Evolutionary conservation across 495 filamentous ascomycete species (phyloP).

Genomic region (Thozetella sp.): DNA sequence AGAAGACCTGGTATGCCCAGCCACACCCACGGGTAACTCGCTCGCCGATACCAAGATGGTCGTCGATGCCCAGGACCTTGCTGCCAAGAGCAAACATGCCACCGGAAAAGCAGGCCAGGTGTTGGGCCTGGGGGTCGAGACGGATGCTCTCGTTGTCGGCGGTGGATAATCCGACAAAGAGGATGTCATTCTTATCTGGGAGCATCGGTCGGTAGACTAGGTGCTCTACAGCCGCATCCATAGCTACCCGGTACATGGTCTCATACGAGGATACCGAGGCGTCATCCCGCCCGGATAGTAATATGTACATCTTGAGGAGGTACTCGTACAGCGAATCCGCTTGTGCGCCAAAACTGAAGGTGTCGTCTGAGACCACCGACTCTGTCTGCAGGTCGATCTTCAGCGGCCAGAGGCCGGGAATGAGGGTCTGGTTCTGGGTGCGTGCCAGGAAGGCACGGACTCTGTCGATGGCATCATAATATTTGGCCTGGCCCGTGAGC

Average conservation of each 20-base stretch:
- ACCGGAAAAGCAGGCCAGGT: slow-evolving; percentile 73
- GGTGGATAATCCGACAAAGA: slow-evolving; percentile 53
- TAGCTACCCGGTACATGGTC: slow-evolving; percentile 49
- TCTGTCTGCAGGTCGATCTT: slow-evolving; percentile 31
- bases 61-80: slow-evolving; percentile 67
- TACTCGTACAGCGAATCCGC: slow-evolving; percentile 91
- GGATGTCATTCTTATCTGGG: slow-evolving; percentile 60
- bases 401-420: slow-evolving; percentile 63
- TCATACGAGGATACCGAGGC: too few species aligned
- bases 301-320: slow-evolving; percentile 66
- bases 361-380: slow-evolving; percentile 21
- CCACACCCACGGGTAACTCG: slow-evolving; percentile 85
- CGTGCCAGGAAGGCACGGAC: slow-evolving; percentile 74
- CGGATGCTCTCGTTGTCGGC: slow-evolving; percentile 12
- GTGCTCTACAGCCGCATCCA: slow-evolving; percentile 60
- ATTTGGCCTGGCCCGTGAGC: slow-evolving; percentile 75
- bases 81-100: slow-evolving; percentile 88
- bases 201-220: slow-evolving; percentile 67
- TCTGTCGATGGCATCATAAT: slow-evolving; percentile 81
- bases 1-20: slow-evolving; percentile 82
- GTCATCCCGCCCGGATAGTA: slow-evolving; percentile 28
- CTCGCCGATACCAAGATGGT: slow-evolving; percentile 71
- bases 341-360: slow-evolving; percentile 76
- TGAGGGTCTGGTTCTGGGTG: slow-evolving; percentile 61
- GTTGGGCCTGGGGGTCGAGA: slow-evolving; percentile 36